phyloP scores from a whole-genome alignment of 495 filamentous ascomycete genomes.

The Acidiella bohemica region DNA sequence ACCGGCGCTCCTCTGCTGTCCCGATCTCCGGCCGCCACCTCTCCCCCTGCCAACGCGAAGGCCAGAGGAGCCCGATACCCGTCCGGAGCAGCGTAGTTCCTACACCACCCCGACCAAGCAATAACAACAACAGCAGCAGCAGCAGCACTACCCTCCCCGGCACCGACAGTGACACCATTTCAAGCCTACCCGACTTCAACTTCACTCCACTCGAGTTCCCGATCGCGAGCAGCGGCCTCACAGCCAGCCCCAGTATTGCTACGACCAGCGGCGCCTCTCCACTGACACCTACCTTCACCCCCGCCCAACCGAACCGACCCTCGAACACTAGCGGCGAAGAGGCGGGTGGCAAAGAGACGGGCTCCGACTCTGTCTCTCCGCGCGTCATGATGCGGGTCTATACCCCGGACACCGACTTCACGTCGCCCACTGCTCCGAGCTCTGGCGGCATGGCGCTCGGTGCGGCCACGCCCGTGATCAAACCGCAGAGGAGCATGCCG shows the following conservation, averaged over 20 bases:
- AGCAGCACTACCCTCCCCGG: background rate
- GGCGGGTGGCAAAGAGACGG: background rate
- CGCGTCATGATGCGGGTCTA: conserved; percentile 1
- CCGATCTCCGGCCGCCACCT: background rate
- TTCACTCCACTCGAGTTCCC: background rate
- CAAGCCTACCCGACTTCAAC: background rate
- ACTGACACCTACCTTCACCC: conserved; percentile 6
- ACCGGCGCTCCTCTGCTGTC: background rate
- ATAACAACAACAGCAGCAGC: background rate
- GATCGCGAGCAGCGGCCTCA: background rate
- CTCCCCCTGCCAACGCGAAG: background rate
- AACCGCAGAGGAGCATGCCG: background rate
- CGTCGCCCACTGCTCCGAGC: conserved; percentile 2
- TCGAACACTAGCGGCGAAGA: background rate
- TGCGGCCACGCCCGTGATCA: background rate
- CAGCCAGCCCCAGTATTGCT: background rate
- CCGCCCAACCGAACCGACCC: background rate
- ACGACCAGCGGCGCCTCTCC: background rate
- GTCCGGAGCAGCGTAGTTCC: too few species aligned
- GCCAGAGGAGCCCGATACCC: too few species aligned
- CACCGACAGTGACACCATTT: background rate
- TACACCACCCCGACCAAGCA: too few species aligned
- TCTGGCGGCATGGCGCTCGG: background rate
- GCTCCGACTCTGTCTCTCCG: conserved; percentile 2
- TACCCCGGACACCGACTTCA: conserved; percentile 11